Evolutionary conservation across 1,284 basidiomycete species (phyloP).

Genomic region (Cryptococcus wingfieldii): DNA sequence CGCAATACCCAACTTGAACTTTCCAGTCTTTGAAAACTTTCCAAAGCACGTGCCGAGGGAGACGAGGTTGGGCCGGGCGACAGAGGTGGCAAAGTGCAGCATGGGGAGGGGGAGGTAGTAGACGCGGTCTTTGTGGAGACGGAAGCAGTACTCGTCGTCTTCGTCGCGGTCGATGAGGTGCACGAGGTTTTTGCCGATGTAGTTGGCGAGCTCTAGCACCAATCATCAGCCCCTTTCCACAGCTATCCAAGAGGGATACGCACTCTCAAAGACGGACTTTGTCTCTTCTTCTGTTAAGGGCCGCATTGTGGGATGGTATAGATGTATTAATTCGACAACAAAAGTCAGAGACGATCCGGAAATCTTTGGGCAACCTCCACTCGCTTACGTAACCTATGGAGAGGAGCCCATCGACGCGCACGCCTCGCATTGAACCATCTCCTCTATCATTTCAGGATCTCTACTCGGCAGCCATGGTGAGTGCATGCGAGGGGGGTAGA

Average conservation of each 20-base stretch:
- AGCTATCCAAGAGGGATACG: slow-evolving; percentile 11
- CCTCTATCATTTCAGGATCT: not conserved
- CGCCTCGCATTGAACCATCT: not conserved
- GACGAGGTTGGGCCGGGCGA: slow-evolving; percentile 87
- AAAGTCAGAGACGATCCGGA: not conserved
- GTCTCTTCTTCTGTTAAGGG: slow-evolving; percentile 51
- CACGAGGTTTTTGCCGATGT: slow-evolving; percentile 51
- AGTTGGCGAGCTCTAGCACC: slow-evolving; percentile 49
- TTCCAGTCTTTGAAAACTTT: slow-evolving; percentile 95
- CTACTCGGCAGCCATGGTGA: not conserved
- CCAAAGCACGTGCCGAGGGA: slow-evolving; percentile 95
- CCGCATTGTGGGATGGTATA: slow-evolving; percentile 11
- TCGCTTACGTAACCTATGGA: not conserved
- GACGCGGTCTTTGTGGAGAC: slow-evolving; percentile 80
- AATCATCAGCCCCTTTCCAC: not conserved
- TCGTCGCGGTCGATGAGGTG: slow-evolving; percentile 51
- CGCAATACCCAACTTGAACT: slow-evolving; percentile 96
- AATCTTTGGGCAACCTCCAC: slow-evolving; percentile 12
- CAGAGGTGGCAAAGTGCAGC: slow-evolving; percentile 86
- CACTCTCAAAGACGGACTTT: slow-evolving; percentile 51
- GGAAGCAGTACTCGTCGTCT: slow-evolving; percentile 67
- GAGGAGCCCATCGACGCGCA: not conserved
- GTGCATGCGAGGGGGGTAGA: not conserved
- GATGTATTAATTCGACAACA: not conserved
- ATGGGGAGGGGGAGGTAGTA: slow-evolving; percentile 91